These are phyloP conservation scores for Peniophora sp. DNA, from an alignment of 1,284 basidiomycete genomes.

Conservation along the genomic window DNA sequence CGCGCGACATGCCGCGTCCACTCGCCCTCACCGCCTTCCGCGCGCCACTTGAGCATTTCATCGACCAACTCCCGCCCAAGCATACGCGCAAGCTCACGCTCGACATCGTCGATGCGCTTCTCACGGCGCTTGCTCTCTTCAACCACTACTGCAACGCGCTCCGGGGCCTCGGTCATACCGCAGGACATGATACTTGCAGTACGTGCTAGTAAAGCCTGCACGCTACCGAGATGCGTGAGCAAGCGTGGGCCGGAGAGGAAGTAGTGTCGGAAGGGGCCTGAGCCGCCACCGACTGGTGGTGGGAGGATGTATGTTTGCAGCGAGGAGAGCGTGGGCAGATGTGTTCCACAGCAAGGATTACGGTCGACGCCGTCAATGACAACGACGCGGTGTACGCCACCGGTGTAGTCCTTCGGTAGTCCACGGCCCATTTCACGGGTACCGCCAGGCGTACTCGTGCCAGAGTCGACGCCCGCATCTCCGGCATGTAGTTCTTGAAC, in stretches of 20 bases:
- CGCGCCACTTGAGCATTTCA: conserved; percentile 30
- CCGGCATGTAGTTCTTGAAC: conserved; percentile 54
- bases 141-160: conserved; percentile 62
- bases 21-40: conserved; percentile 16
- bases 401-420: conserved; percentile 63
- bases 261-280: conserved; percentile 65
- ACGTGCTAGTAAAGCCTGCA: conserved; percentile 46
- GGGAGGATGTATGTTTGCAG: conserved; percentile 67
- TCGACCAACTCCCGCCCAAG: conserved; percentile 52
- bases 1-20: conserved; percentile 43
- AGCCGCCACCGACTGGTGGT: conserved; percentile 49
- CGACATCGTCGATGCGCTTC: conserved; percentile 57
- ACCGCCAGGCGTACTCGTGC: conserved; percentile 30
- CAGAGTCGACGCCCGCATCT: conserved; percentile 24
- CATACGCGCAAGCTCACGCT: conserved; percentile 64
- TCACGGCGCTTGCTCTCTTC: conserved; percentile 55
- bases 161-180: conserved; percentile 53
- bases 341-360: conserved; percentile 87
- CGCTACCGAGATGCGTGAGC: conserved; percentile 47
- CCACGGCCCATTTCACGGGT: conserved; percentile 39
- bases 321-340: conserved; percentile 64
- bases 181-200: conserved; percentile 60
- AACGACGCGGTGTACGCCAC: conserved; percentile 75
- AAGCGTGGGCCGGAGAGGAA: conserved; percentile 79
- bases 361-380: conserved; percentile 77